These are phyloP conservation scores for Lasiosphaeria ovina DNA, from an alignment of 495 filamentous ascomycete species.

Conservation along the genomic window DNA sequence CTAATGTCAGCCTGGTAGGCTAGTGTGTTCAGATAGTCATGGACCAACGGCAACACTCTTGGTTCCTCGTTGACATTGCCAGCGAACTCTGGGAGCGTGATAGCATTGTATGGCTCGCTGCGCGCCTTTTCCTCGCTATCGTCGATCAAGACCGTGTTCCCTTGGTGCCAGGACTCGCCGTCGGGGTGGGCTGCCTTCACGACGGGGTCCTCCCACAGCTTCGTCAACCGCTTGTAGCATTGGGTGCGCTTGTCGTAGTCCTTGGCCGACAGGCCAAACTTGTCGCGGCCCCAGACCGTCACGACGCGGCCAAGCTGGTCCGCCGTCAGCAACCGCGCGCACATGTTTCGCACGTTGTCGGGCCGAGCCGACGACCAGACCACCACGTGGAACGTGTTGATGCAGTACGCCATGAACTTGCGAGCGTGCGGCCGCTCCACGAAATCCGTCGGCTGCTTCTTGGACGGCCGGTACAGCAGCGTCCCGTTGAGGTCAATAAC, in stretches of 20 bases:
- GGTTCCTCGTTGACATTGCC: conserved; percentile 38
- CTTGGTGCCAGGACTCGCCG: conserved; percentile 64
- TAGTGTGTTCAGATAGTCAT: conserved; percentile 48
- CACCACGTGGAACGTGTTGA: conserved; percentile 70
- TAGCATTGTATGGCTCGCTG: conserved; percentile 78
- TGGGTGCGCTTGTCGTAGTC: conserved; percentile 73
- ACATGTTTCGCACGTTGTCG: conserved; percentile 64
- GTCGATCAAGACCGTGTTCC: conserved; percentile 88
- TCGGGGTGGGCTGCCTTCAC: conserved; percentile 48
- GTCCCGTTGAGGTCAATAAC: conserved; percentile 95
- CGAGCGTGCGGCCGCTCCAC: conserved; percentile 58
- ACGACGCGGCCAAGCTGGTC: conserved; percentile 49
- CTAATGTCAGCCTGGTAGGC: conserved; percentile 46
- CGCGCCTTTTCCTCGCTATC: conserved; percentile 76
- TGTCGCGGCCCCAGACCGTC: conserved; percentile 78
- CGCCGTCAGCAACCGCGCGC: conserved; percentile 47
- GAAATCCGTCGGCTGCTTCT: conserved; percentile 49
- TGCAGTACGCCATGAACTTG: conserved; percentile 64
- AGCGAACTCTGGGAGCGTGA: conserved; percentile 75
- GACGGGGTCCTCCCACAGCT: conserved; percentile 62
- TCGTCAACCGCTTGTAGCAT: conserved; percentile 80
- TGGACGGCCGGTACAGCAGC: conserved; percentile 65
- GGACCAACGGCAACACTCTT: conserved; percentile 44
- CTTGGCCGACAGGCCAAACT: conserved; percentile 58
- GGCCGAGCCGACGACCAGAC: conserved; percentile 87